Evolutionary conservation across 1,284 basidiomycete genomes (phyloP).

Genomic region (Rhizoctonia solani): DNA sequence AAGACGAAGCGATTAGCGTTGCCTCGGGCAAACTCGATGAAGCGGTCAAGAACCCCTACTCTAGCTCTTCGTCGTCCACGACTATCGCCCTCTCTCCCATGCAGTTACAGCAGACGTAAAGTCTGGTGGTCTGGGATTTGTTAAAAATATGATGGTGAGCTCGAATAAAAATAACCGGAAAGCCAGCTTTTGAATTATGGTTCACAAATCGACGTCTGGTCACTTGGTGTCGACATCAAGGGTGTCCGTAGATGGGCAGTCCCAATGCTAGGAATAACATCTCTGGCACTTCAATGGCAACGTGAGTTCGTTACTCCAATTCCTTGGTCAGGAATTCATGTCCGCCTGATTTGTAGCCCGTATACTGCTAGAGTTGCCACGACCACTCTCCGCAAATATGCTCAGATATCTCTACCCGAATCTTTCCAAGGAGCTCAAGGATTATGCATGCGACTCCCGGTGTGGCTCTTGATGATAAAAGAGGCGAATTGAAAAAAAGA

Average conservation of each 20-base stretch:
- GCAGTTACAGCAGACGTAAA: background rate
- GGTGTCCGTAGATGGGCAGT: background rate
- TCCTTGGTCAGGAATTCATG: no score
- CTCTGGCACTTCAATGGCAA: constrained; percentile 34
- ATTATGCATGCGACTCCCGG: no score
- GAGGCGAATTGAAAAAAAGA: no score
- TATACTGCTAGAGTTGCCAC: no score
- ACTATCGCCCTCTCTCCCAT: background rate
- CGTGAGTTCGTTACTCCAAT: no score
- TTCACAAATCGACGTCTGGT: background rate
- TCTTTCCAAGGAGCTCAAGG: no score
- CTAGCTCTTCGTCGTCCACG: background rate
- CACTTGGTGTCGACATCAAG: background rate
- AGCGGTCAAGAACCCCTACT: background rate
- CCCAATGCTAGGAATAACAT: constrained; percentile 43
- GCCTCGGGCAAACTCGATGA: background rate
- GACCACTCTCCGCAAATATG: no score
- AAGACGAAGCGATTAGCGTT: background rate
- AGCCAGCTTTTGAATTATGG: constrained; percentile 84
- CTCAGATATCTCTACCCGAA: no score
- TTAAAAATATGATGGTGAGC: constrained; percentile 76
- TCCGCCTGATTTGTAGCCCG: no score
- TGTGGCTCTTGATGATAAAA: no score
- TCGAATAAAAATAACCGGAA: constrained; percentile 76
- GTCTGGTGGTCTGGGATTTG: constrained; percentile 52